phyloP scores from a whole-genome alignment of 2,329 filamentous ascomycete genomes.

The Parascedosporium putredinis region DNA sequence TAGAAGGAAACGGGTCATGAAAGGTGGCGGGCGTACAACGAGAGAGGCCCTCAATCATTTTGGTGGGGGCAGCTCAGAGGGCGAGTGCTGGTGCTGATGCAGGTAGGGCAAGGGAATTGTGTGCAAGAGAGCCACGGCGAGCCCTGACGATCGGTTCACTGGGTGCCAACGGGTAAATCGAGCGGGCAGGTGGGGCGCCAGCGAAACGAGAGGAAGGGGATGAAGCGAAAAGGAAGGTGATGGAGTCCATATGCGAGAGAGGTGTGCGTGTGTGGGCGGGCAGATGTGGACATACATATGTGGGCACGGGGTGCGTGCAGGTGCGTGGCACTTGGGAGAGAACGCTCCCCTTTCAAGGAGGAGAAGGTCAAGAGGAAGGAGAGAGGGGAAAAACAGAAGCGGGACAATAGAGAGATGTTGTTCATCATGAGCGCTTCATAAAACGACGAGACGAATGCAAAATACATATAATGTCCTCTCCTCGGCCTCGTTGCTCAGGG shows the following conservation, averaged over 20 bases:
- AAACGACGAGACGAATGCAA: no score
- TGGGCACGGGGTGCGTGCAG: neutral
- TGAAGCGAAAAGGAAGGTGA: neutral
- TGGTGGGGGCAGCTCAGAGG: no score
- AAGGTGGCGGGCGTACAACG: no score
- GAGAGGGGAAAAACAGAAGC: no score
- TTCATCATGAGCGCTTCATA: no score
- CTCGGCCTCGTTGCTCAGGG: no score
- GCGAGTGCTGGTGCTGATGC: no score
- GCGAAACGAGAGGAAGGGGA: neutral
- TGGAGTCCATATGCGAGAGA: slow-evolving; percentile 2
- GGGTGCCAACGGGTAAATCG: neutral
- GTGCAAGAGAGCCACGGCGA: neutral
- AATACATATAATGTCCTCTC: no score
- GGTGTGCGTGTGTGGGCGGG: slow-evolving; percentile 4
- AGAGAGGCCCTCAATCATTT: no score
- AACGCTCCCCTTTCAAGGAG: neutral
- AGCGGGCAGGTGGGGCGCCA: neutral
- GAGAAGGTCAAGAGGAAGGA: no score
- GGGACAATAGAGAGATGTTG: no score
- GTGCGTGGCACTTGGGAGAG: neutral
- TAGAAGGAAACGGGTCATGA: no score
- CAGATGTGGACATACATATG: slow-evolving; percentile 3
- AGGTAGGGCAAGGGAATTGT: neutral
- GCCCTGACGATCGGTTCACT: neutral